These are phyloP conservation scores for Rhizophagus prolifer DNA, from an alignment of 192 early-diverging fungal genomes.

Conservation along the genomic window DNA sequence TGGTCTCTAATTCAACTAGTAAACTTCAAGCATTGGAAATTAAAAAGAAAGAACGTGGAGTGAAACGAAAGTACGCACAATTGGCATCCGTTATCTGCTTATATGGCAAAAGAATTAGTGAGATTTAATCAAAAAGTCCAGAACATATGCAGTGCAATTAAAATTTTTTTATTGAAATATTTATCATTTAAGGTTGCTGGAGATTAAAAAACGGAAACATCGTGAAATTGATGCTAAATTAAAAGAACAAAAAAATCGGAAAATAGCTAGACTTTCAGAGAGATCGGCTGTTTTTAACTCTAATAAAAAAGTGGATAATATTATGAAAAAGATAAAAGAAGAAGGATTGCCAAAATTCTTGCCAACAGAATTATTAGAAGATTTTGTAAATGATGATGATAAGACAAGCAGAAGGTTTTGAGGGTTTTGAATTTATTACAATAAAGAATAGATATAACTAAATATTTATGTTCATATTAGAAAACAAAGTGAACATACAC, in stretches of 20 bases:
- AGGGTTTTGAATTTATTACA: neutral
- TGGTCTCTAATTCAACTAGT: neutral
- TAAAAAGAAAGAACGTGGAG: neutral
- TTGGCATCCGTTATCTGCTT: neutral
- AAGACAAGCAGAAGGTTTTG: neutral
- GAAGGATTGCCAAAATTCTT: neutral
- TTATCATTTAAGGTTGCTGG: neutral
- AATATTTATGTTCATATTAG: neutral
- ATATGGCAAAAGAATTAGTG: too few species aligned
- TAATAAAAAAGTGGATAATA: neutral
- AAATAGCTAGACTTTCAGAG: neutral
- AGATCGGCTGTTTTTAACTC: neutral
- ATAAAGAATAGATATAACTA: neutral
- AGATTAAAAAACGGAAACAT: neutral
- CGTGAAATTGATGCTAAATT: neutral
- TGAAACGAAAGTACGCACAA: neutral
- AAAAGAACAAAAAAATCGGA: neutral
- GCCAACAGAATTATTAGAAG: neutral
- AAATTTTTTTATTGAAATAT: neutral
- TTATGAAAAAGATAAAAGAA: neutral
- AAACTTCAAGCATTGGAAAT: neutral
- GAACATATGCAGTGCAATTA: too few species aligned
- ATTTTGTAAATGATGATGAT: neutral
- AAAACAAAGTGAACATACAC: neutral
- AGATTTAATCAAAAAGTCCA: neutral